Evolutionary conservation across 257 asterid genomes (phyloP).

Genomic region (Ophiorrhiza pumila): DNA sequence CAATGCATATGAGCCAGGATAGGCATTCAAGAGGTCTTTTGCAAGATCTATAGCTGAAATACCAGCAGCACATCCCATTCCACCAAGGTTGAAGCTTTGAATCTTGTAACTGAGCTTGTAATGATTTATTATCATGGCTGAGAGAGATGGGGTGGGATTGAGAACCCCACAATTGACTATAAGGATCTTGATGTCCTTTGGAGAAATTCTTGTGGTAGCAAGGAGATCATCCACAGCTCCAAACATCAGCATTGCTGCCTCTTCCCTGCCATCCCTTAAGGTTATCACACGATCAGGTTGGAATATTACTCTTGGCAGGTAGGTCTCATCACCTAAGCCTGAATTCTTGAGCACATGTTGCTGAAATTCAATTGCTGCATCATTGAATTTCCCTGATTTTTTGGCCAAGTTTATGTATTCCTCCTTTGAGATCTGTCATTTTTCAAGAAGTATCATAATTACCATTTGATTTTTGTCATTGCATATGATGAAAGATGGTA

Average conservation of each 20-base stretch:
- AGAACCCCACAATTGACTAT: slow-evolving; percentile 61
- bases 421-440: slow-evolving; percentile 47
- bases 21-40: slow-evolving; percentile 45
- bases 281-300: slow-evolving; percentile 30
- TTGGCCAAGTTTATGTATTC: slow-evolving; percentile 50
- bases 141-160: slow-evolving; percentile 70
- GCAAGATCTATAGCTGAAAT: slow-evolving; percentile 54
- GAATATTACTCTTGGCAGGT: slow-evolving; percentile 51
- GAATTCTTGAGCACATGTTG: slow-evolving; percentile 50
- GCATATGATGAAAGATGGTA: background rate
- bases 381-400: slow-evolving; percentile 54
- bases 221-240: slow-evolving; percentile 59
- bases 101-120: slow-evolving; percentile 45
- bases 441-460: background rate
- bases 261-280: slow-evolving; percentile 43
- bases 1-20: slow-evolving; percentile 55
- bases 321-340: slow-evolving; percentile 58
- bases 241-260: slow-evolving; percentile 45
- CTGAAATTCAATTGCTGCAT: slow-evolving; percentile 45
- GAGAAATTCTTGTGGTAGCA: slow-evolving; percentile 37
- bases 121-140: slow-evolving; percentile 64
- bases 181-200: slow-evolving; percentile 46
- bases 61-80: slow-evolving; percentile 72
- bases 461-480: background rate
- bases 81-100: slow-evolving; percentile 64